phyloP scores from a whole-genome alignment of 495 filamentous ascomycete species.

The Bathelium albidoporum region DNA sequence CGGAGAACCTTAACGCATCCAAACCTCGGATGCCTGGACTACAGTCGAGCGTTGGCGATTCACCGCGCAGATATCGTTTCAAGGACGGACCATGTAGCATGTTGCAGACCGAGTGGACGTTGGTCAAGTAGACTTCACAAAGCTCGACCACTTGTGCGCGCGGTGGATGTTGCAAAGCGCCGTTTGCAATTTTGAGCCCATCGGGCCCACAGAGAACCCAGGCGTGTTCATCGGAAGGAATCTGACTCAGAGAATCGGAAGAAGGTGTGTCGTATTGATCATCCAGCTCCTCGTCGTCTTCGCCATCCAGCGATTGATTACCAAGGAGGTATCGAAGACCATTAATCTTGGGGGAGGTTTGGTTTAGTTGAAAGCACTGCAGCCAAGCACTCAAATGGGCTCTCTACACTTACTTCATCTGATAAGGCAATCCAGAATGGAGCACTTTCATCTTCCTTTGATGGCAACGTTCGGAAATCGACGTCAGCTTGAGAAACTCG shows the following conservation, averaged over 20 bases:
- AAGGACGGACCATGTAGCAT: slow-evolving; percentile 8
- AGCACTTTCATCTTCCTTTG: background rate
- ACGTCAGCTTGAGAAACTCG: background rate
- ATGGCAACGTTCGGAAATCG: background rate
- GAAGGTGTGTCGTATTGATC: background rate
- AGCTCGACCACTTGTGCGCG: background rate
- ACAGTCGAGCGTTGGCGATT: background rate
- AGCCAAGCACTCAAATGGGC: background rate
- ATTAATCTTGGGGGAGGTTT: background rate
- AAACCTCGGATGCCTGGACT: background rate
- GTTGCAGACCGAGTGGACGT: slow-evolving; percentile 1
- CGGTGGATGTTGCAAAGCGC: slow-evolving; percentile 1
- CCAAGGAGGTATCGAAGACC: slow-evolving; percentile 4
- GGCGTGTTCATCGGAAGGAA: background rate
- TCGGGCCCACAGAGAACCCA: slow-evolving; percentile 4
- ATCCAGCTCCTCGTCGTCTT: background rate
- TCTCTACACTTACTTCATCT: background rate
- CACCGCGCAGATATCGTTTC: background rate
- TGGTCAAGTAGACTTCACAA: slow-evolving; percentile 4
- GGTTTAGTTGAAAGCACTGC: background rate
- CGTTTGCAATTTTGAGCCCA: background rate
- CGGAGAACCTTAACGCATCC: slow-evolving; percentile 6
- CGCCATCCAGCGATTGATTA: slow-evolving; percentile 2
- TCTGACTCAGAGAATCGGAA: background rate
- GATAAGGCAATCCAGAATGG: background rate